A percentile compares a stretch with the other conserved stretches of the same genome.
Evolutionary conservation across 2,329 filamentous ascomycete species (phyloP).

Genomic region (Pleurostoma richardsiae): DNA sequence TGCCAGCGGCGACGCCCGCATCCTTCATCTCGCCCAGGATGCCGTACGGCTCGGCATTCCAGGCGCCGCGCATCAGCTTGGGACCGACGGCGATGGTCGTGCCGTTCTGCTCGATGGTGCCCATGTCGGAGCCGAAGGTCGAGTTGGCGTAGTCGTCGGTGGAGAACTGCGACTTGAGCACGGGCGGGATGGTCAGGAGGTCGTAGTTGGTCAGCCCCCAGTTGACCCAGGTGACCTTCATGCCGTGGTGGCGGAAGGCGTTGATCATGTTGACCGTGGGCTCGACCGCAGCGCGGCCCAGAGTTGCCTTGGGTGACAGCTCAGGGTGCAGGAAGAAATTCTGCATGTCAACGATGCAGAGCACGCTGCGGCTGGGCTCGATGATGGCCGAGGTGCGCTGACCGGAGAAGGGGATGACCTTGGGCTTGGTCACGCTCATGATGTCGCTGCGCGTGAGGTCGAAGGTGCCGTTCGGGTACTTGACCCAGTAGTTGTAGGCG

Average conservation of each 20-base stretch:
- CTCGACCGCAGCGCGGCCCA: constrained; percentile 14
- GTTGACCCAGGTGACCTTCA: constrained; percentile 21
- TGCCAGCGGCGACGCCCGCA: constrained; percentile 16
- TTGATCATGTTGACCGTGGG: constrained; percentile 22
- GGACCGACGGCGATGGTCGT: constrained; percentile 16
- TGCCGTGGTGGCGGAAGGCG: constrained; percentile 14
- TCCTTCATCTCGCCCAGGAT: constrained; percentile 16
- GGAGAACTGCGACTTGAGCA: constrained; percentile 19
- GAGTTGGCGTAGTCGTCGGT: constrained; percentile 11
- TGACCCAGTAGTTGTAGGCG: constrained; percentile 25
- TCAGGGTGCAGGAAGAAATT: constrained; percentile 22
- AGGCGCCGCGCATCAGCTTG: constrained; percentile 18
- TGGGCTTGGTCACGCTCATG: constrained; percentile 17
- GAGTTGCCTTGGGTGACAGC: constrained; percentile 15
- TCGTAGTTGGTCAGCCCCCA: constrained; percentile 22
- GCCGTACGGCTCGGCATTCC: constrained; percentile 23
- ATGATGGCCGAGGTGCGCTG: constrained; percentile 15
- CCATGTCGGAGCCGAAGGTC: constrained; percentile 23
- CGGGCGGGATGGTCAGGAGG: constrained; percentile 19
- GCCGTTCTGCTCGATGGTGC: constrained; percentile 13
- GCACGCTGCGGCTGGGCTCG: constrained; percentile 16
- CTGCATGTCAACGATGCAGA: constrained; percentile 22
- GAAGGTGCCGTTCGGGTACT: constrained; percentile 15
- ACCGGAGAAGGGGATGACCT: constrained; percentile 19
- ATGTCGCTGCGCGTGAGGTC: constrained; percentile 22